These are phyloP conservation scores for Cryphonectria carpinicola DNA, from an alignment of 2,329 filamentous ascomycete genomes.

Conservation along the genomic window DNA sequence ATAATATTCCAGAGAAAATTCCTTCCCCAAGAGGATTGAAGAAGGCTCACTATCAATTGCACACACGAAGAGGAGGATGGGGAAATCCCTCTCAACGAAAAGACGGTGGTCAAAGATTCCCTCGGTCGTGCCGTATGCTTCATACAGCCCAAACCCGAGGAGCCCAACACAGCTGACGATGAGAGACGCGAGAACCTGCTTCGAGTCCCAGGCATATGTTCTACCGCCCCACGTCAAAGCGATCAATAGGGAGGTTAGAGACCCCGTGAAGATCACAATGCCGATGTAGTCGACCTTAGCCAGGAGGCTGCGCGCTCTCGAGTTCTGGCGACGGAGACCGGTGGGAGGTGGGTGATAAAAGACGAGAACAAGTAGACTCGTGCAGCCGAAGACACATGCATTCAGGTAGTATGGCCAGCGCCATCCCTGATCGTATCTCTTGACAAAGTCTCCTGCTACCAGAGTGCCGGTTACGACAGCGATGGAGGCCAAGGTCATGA, in stretches of 20 bases:
- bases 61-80: constrained; percentile 21
- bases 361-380: constrained; percentile 3
- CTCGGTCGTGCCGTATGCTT: constrained; percentile 9
- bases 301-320: background rate
- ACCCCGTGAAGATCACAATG: constrained; percentile 20
- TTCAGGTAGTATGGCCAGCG: constrained; percentile 26
- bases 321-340: constrained; percentile 18
- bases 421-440: constrained; percentile 19
- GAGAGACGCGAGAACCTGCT: constrained; percentile 16
- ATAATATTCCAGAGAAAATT: background rate
- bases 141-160: constrained; percentile 13
- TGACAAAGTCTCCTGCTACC: constrained; percentile 22
- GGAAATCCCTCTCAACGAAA: constrained; percentile 20
- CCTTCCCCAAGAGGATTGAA: background rate
- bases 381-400: constrained; percentile 18
- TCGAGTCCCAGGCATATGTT: constrained; percentile 20
- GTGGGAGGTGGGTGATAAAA: constrained; percentile 26
- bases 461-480: constrained; percentile 22
- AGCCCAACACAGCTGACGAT: constrained; percentile 13
- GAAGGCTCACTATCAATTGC: constrained; percentile 13
- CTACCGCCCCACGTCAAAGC: constrained; percentile 22
- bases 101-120: constrained; percentile 24
- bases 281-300: constrained; percentile 20
- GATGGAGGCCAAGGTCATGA: constrained; percentile 11
- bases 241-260: constrained; percentile 16